Evolutionary conservation across 2,329 filamentous ascomycete genomes (phyloP), one percentile per base, ranked within the genome.

Genomic region (Aureobasidium sp.): DNA sequence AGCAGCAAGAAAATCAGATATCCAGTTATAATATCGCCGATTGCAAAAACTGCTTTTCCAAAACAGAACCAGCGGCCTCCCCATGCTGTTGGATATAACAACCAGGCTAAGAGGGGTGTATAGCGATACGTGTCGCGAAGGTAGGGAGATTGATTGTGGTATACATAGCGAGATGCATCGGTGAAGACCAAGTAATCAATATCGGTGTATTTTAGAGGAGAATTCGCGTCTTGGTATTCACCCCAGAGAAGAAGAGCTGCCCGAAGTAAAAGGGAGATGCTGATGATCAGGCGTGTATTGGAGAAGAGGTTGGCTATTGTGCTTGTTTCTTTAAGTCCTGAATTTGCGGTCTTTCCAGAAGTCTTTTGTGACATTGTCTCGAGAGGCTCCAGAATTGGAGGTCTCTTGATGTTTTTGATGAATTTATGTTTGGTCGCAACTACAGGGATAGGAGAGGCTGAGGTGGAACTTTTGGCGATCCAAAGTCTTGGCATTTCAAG

Each of bases 141-240:
- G 74, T 99, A 99, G 1, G 94, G 94, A 0, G 89, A 90, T 51
- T 78, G 76, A 3, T 84, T 84, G n/a, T 76, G 78, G 3, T 86
- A 77, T 47, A 90, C 78, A 75, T 89, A 93, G 66, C 89, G 88
- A 2, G 94, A 85, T 29, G 94, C 94, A 74, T 97, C 93, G 53
- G 94, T 97, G 80, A 99, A 99, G 74, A 99, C 94, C 67, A 91
- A 86, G 77, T 99, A 99, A 80, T 99, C 94, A 70, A 99, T 97
- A 76, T 99, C 94, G 57, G 94, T 99, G 79, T 97, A 99, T 77
- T 97, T 97, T 71, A 99, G 78, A 15, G 93, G 87, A 8, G 91
- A 95, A 76, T 92, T 82, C 64, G 90, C 87, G 76, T 99, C 94
- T 78, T 99, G 94, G 80, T 90, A 92, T 64, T 91, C 84, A 63